Evolutionary conservation across 2,329 filamentous ascomycete genomes (phyloP), one percentile per base, ranked within the genome.

Genomic region (Ciborinia camelliae): DNA sequence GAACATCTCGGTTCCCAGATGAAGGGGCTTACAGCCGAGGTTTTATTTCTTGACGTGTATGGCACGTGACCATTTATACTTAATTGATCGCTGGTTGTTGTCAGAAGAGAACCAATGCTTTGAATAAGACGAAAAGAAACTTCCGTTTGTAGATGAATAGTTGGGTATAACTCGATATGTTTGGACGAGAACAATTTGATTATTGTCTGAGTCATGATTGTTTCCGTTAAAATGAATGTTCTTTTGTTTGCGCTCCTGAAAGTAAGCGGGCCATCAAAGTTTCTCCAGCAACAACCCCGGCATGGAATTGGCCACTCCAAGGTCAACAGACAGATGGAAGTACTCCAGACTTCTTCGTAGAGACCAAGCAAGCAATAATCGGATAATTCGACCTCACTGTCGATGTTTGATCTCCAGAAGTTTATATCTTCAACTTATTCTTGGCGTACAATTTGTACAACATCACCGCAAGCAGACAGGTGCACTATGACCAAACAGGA

Each of bases 1-100:
- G 45, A 50, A 59, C 7, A 64, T 64, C 26, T 59, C 62, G 30
- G 20, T 59, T 32, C 39, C 52, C 30, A 47, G 18, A n/a, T 30
- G 15, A 18, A 23, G 20, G n/a, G n/a, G 30, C 15, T 47, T 48
- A 48, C 26, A 23, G 18, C 61, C 61, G 61, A 63, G 61, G 61
- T 63, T 63, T 15, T 45, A 7, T 1, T 18, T 28, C 5, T 14
- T 2, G 12, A 1, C 0, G 1, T 12, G 9, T 8, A 12, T 10
- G 4, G 10, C 55, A 58, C 55, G 55, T 58, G 54, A 47, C 43
- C 9, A 0, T 14, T 5, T 3, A 23, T 15, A 18, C 8, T 18
- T 12, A 43, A n/a, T 8, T 12, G 48, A 20, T 37, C 2, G 35
- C 2, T 51, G 28, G 48, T 28, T 41, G 23, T n/a, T 14, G 9